A percentile compares a stretch with the other conserved stretches of the same genome.
Evolutionary conservation across 768 basidiomycete species (phyloP).

Genomic region (Collybia nuda): DNA sequence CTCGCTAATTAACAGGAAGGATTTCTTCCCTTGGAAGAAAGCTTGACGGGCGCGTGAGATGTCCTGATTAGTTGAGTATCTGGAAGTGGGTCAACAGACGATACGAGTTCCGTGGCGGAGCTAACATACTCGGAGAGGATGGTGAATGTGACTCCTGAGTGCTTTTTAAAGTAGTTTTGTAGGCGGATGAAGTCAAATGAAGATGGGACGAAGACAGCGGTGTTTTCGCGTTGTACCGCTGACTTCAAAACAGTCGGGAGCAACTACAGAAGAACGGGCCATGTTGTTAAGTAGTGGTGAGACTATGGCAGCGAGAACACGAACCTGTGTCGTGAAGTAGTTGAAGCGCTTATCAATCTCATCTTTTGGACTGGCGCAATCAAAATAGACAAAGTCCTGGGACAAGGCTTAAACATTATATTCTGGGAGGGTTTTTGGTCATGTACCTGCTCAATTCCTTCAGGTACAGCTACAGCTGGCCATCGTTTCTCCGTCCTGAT

Average conservation of each 20-base stretch:
- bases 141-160: conserved; percentile 66
- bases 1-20: conserved; percentile 90
- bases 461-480: conserved; percentile 75
- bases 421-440: neutral
- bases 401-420: neutral
- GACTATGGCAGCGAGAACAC: neutral
- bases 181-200: conserved; percentile 96
- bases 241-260: conserved; percentile 85
- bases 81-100: conserved; percentile 24
- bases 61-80: conserved; percentile 92
- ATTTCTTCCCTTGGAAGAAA: conserved; percentile 86
- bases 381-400: conserved; percentile 76
- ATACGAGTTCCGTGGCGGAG: neutral
- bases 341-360: conserved; percentile 88
- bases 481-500: conserved; percentile 68
- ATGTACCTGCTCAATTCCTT: conserved; percentile 76
- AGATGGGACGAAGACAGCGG: conserved; percentile 87
- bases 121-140: conserved; percentile 84
- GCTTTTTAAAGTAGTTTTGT: conserved; percentile 81
- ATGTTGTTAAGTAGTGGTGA: neutral
- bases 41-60: conserved; percentile 91
- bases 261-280: conserved; percentile 47
- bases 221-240: conserved; percentile 89
- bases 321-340: conserved; percentile 83
- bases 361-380: conserved; percentile 65